Evolutionary conservation across 352 stramenopile species (phyloP), one percentile per base, ranked within the genome.

Genomic region (Phytophthora podocarpi): DNA sequence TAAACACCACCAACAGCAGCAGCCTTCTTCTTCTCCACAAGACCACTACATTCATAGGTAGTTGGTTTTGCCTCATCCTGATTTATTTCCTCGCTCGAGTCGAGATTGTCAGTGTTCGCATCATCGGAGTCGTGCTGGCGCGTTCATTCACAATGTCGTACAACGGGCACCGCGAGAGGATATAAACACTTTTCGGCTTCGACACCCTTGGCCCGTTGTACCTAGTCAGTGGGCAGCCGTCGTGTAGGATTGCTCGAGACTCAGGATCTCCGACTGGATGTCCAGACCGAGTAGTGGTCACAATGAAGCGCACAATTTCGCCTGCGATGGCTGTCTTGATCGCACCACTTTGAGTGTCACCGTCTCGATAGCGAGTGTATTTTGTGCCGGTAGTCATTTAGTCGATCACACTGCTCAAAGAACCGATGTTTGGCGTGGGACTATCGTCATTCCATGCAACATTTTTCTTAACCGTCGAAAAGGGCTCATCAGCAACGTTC

Each of bases 361-460:
- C 64, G 5, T 53, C 64, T 24, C 64, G 52, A 42, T 59, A 73
- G 20, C 30, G 20, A 20, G 23, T 34, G 31, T 69, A 73, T 42
- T 73, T 73, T 1, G 7, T 43, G 2, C 58, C 64, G 1, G 57
- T 59, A 3, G 64, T 68, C 4, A 64, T 15, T 52, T 52, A 67
- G 21, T 72, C 52, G 27, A 68, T 47, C 10, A 73, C 35, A 16
- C 51, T 68, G 16, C 39, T 62, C 1, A 68, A 2, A 1, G 64
- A 73, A 49, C 52, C 69, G n/a, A n/a, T n/a, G n/a, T n/a, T n/a
- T n/a, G n/a, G n/a, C n/a, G n/a, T n/a, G n/a, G 13, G 3, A 6
- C 4, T 20, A 4, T 20, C 30, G n/a, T n/a, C n/a, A n/a, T n/a
- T n/a, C n/a, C n/a, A n/a, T n/a, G n/a, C n/a, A n/a, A n/a, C n/a